phyloP scores from a whole-genome alignment of 768 basidiomycete genomes.

The Kwoniella pini region DNA sequence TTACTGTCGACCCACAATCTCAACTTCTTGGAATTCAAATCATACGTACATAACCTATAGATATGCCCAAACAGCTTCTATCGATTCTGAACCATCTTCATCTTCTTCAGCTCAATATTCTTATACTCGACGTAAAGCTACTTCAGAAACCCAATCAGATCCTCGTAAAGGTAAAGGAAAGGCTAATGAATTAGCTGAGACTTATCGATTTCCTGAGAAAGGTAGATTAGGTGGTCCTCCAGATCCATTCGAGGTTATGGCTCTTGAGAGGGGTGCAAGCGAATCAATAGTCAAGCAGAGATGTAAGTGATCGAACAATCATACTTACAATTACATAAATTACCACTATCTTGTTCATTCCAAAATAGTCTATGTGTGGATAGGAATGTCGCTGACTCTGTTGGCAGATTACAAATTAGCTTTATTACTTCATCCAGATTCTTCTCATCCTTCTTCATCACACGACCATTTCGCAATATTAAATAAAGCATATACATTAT shows the following conservation, averaged over 20 bases:
- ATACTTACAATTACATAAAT: not conserved
- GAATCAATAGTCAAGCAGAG: slow-evolving; percentile 42
- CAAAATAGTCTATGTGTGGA: too few species aligned
- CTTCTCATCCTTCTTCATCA: slow-evolving; percentile 46
- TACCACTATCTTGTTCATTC: not conserved
- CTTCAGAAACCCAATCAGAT: not conserved
- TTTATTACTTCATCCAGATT: slow-evolving; percentile 52
- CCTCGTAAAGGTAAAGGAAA: slow-evolving; percentile 22
- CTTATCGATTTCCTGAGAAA: slow-evolving; percentile 37
- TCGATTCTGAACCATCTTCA: slow-evolving; percentile 6
- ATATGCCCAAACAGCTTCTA: slow-evolving; percentile 4
- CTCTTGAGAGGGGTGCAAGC: slow-evolving; percentile 35
- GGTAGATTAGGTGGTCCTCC: slow-evolving; percentile 36
- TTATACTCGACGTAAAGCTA: slow-evolving; percentile 1
- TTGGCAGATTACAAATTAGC: slow-evolving; percentile 51
- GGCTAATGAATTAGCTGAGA: slow-evolving; percentile 7
- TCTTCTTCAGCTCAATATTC: slow-evolving; percentile 1
- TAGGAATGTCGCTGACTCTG: too few species aligned
- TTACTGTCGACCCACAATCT: not conserved
- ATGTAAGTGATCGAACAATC: slow-evolving; percentile 47
- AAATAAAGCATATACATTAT: slow-evolving; percentile 46
- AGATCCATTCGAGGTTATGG: slow-evolving; percentile 50
- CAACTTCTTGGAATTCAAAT: too few species aligned
- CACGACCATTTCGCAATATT: slow-evolving; percentile 46
- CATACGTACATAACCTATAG: not conserved